Conservation (phyloP, 1,284 basidiomycete species). For the Rhodotorula glutinis region DNA sequence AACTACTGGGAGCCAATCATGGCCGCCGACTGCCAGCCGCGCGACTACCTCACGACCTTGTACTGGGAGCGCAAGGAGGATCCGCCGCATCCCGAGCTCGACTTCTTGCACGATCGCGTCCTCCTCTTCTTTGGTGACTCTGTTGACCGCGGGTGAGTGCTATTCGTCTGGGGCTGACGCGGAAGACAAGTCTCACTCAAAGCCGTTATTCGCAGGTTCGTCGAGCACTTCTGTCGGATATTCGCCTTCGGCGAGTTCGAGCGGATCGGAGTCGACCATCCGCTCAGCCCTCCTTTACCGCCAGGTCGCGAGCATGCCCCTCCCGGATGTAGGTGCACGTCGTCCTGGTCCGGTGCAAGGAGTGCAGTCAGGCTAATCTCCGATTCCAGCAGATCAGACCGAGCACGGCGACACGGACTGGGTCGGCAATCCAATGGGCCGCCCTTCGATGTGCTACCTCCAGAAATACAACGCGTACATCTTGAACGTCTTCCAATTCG, state of each 20-base stretch:
- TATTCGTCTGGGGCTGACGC: too few species aligned
- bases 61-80: neutral
- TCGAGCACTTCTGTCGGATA: neutral
- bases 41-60: neutral
- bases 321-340: neutral
- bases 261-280: neutral
- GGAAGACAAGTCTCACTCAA: too few species aligned
- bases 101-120: neutral
- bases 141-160: neutral
- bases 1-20: neutral
- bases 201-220: neutral
- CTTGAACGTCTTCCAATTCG: slow-evolving; percentile 7
- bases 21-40: neutral
- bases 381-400: neutral
- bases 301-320: neutral
- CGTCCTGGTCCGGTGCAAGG: too few species aligned
- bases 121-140: slow-evolving; percentile 1
- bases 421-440: neutral
- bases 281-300: neutral
- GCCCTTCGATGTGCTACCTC: neutral
- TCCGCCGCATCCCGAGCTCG: neutral
- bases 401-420: neutral
- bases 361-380: too few species aligned
- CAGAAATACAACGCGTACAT: neutral
- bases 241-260: neutral